Evolutionary conservation across 495 filamentous ascomycete species (phyloP).

Genomic region (Elaphomyces granulatus): DNA sequence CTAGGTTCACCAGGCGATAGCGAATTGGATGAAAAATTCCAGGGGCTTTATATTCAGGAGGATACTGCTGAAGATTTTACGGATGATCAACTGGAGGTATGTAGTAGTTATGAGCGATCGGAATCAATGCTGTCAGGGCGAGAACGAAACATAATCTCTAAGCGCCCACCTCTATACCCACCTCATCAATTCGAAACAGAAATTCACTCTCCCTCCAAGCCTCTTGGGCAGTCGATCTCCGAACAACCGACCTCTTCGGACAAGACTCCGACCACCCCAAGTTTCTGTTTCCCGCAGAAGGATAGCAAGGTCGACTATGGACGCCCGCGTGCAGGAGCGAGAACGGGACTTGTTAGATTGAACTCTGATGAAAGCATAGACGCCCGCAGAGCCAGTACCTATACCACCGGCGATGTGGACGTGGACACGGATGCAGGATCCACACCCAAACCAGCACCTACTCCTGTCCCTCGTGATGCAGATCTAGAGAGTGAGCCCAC

Average conservation of each 20-base stretch:
- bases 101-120: slow-evolving; percentile 34
- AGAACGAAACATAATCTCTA: slow-evolving; percentile 31
- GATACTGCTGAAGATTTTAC: slow-evolving; percentile 23
- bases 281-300: not conserved
- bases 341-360: no score
- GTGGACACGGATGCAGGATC: slow-evolving; percentile 2
- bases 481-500: not conserved
- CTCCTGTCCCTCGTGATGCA: not conserved
- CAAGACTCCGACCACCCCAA: not conserved
- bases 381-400: not conserved
- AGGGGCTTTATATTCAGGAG: slow-evolving; percentile 27
- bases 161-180: slow-evolving; percentile 1
- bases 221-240: not conserved
- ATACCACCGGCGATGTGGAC: not conserved
- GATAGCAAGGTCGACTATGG: no score
- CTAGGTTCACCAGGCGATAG: slow-evolving; percentile 16
- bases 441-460: slow-evolving; percentile 3
- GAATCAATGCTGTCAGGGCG: slow-evolving; percentile 48
- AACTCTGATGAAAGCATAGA: not conserved
- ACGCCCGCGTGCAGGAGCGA: no score
- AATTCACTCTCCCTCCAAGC: not conserved
- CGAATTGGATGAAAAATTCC: slow-evolving; percentile 22
- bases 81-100: slow-evolving; percentile 29
- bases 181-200: slow-evolving; percentile 4
- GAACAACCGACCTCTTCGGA: not conserved